A percentile compares a stretch with the other conserved stretches of the same genome.
Evolutionary conservation across 1,139 yeast species (phyloP).

Genomic region (Yamadazyma blattariae): DNA sequence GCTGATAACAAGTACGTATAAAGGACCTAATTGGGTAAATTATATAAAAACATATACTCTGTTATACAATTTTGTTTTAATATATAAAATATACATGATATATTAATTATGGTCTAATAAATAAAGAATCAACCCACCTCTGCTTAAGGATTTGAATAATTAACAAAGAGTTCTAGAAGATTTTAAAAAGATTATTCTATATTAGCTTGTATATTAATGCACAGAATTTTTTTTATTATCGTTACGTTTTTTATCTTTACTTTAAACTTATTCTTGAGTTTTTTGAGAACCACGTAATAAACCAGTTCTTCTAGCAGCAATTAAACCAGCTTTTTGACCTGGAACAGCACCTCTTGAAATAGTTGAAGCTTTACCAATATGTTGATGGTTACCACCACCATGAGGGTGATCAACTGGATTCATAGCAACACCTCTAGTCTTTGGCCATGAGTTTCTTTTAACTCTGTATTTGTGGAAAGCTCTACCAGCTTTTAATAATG

Average conservation of each 20-base stretch:
- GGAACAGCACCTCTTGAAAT: conserved; percentile 98
- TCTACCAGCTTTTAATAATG: conserved; percentile 99
- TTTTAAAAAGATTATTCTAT: too few species aligned
- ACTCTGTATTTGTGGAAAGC: conserved; percentile 99
- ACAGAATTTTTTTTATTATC: conserved; percentile 8
- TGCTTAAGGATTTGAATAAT: too few species aligned
- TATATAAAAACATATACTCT: too few species aligned
- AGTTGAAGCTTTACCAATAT: conserved; percentile 99
- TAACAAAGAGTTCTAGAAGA: too few species aligned
- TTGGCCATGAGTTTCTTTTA: conserved; percentile 99
- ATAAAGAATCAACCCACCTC: too few species aligned
- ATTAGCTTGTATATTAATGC: conserved; percentile 11
- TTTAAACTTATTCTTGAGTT: conserved; percentile 64
- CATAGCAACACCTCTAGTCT: conserved; percentile 99
- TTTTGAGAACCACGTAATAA: conserved; percentile 99
- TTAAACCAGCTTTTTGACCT: conserved; percentile 99
- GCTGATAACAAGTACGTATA: too few species aligned
- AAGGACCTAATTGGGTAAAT: too few species aligned
- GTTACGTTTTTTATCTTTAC: conserved; percentile 3
- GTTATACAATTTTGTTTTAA: too few species aligned
- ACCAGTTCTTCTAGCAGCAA: conserved; percentile 99
- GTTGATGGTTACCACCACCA: conserved; percentile 99
- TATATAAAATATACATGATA: too few species aligned
- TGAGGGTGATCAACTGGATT: conserved; percentile 99
- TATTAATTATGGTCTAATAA: too few species aligned